Evolutionary conservation across 805 yeast genomes (phyloP).

Genomic region (Candida yuanshanica): DNA sequence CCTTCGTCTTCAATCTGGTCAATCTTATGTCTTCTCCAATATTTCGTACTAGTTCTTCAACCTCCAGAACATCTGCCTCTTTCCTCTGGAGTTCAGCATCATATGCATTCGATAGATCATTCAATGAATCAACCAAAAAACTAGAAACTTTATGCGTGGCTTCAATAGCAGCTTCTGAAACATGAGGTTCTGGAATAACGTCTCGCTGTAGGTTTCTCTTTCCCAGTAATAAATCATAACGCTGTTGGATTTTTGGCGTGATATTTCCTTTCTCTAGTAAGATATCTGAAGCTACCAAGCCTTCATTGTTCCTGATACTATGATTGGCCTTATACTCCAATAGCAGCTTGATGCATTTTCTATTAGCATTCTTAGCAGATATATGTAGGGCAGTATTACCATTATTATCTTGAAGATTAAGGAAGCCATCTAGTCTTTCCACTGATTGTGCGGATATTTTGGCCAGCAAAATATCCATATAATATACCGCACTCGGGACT

Average conservation of each 20-base stretch:
- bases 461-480: slow-evolving; percentile 68
- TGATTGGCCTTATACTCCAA: slow-evolving; percentile 44
- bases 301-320: slow-evolving; percentile 33
- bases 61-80: slow-evolving; percentile 47
- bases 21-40: slow-evolving; percentile 37
- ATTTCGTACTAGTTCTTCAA: slow-evolving; percentile 34
- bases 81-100: slow-evolving; percentile 49
- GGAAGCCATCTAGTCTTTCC: slow-evolving; percentile 52
- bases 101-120: slow-evolving; percentile 44
- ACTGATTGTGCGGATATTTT: slow-evolving; percentile 63
- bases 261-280: slow-evolving; percentile 21
- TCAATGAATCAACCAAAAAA: slow-evolving; percentile 44
- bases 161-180: slow-evolving; percentile 48
- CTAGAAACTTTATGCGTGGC: slow-evolving; percentile 46
- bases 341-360: slow-evolving; percentile 44
- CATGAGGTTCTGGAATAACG: slow-evolving; percentile 31
- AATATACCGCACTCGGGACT: slow-evolving; percentile 76
- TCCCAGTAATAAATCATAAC: slow-evolving; percentile 21
- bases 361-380: slow-evolving; percentile 56
- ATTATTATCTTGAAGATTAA: slow-evolving; percentile 63
- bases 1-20: slow-evolving; percentile 23
- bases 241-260: slow-evolving; percentile 19
- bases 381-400: slow-evolving; percentile 80
- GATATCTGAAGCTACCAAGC: slow-evolving; percentile 22
- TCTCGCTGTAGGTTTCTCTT: slow-evolving; percentile 13